A percentile compares a stretch with the other conserved stretches of the same genome.
Evolutionary conservation across 352 stramenopile genomes (phyloP).

Genomic region (Aphanomyces astaci): DNA sequence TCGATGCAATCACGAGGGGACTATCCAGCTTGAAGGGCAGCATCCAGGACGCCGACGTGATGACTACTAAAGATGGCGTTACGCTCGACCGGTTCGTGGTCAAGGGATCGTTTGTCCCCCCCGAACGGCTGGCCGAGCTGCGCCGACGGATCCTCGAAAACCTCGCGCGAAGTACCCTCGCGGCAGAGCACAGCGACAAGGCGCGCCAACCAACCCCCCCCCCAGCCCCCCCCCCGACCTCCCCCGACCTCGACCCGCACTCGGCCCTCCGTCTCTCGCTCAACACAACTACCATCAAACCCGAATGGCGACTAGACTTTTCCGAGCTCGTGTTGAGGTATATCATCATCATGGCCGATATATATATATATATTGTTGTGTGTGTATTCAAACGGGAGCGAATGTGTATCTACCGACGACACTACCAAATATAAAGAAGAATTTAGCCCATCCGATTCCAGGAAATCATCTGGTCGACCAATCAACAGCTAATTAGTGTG

Average conservation of each 20-base stretch:
- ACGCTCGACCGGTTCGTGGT: slow-evolving; percentile 77
- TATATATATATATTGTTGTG: no score
- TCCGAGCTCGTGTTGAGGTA: slow-evolving; percentile 58
- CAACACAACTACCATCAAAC: slow-evolving; percentile 36
- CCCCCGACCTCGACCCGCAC: neutral
- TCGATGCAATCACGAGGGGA: slow-evolving; percentile 68
- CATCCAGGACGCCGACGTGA: slow-evolving; percentile 79
- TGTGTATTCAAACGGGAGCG: no score
- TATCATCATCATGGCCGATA: neutral
- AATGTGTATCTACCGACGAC: no score
- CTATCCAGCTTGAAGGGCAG: slow-evolving; percentile 79
- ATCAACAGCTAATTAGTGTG: no score
- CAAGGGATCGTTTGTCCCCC: slow-evolving; percentile 69
- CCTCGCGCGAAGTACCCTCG: slow-evolving; percentile 31
- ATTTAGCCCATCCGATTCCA: no score
- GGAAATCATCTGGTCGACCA: no score
- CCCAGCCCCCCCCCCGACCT: neutral
- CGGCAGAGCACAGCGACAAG: slow-evolving; percentile 10
- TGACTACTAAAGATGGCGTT: slow-evolving; percentile 74
- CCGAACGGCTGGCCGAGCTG: slow-evolving; percentile 63
- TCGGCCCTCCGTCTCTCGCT: neutral
- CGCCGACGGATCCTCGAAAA: slow-evolving; percentile 69
- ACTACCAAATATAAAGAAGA: no score
- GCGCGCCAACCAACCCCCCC: neutral
- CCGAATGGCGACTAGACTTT: slow-evolving; percentile 72